A percentile compares a stretch with the other conserved stretches of the same genome.
These are phyloP conservation scores for Rutstroemia sp. DNA, from an alignment of 2,329 filamentous ascomycete genomes.

Conservation along the genomic window DNA sequence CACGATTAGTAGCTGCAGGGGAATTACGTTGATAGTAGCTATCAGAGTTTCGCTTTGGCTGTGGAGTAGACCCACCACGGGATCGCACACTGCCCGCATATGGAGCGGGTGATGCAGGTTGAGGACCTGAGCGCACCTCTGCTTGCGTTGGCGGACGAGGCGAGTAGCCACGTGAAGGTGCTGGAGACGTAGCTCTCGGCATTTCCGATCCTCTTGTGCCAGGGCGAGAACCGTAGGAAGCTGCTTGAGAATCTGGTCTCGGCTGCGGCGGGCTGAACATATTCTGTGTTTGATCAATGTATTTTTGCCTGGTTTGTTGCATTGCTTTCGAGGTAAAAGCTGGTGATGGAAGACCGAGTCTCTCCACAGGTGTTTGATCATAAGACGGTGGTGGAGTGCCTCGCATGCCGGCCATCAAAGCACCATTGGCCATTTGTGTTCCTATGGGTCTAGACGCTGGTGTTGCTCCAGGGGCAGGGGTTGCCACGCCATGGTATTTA, in stretches of 20 bases:
- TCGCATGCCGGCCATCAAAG: constrained; percentile 50
- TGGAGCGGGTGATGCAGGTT: constrained; percentile 57
- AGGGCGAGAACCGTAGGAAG: constrained; percentile 40
- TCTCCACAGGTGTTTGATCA: constrained; percentile 58
- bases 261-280: constrained; percentile 50
- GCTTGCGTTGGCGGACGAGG: constrained; percentile 51
- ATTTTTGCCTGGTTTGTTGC: constrained; percentile 90
- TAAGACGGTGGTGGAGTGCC: constrained; percentile 85
- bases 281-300: constrained; percentile 71
- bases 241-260: constrained; percentile 25
- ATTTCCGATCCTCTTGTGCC: constrained; percentile 52
- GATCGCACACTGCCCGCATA: constrained; percentile 37
- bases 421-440: constrained; percentile 32
- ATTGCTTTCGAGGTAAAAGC: constrained; percentile 91
- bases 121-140: constrained; percentile 37
- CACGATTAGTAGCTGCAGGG: constrained; percentile 38
- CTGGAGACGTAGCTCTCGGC: constrained; percentile 58
- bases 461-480: constrained; percentile 55
- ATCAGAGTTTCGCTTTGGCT: constrained; percentile 39
- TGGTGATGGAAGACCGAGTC: constrained; percentile 81
- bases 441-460: constrained; percentile 38
- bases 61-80: constrained; percentile 32
- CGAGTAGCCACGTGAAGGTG: constrained; percentile 54
- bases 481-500: constrained; percentile 86
- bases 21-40: constrained; percentile 44